phyloP scores from a whole-genome alignment of 2,329 filamentous ascomycete genomes.

The Emmonsiellopsis sp. region DNA sequence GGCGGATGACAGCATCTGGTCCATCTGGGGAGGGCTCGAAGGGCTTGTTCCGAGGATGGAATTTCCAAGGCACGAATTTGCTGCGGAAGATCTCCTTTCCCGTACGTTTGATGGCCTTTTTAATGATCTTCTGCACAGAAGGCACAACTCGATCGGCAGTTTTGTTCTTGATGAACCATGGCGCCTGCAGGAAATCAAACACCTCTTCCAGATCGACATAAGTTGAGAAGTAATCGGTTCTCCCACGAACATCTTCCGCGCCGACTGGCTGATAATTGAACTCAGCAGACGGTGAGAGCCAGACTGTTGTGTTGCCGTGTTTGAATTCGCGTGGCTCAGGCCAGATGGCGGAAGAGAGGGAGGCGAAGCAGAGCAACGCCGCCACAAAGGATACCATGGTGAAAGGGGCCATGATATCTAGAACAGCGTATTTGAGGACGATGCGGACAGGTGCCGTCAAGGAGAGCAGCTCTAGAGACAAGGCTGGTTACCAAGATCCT shows the following conservation, averaged over 20 bases:
- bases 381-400: not conserved
- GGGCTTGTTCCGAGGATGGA: constrained; percentile 15
- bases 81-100: constrained; percentile 11
- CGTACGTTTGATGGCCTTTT: constrained; percentile 13
- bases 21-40: constrained; percentile 14
- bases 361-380: not conserved
- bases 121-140: constrained; percentile 13
- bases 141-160: not conserved
- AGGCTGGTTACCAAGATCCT: too few species aligned
- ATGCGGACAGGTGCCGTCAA: too few species aligned
- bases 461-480: too few species aligned
- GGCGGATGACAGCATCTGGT: constrained; percentile 9
- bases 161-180: not conserved
- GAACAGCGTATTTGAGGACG: too few species aligned
- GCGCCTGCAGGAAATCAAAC: not conserved
- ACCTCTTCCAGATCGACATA: not conserved
- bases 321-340: constrained; percentile 9
- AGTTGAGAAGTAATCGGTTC: not conserved
- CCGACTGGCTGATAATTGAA: constrained; percentile 5
- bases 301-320: constrained; percentile 8
- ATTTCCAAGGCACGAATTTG: constrained; percentile 23
- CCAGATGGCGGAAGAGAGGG: constrained; percentile 7
- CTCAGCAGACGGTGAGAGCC: constrained; percentile 7
- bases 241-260: not conserved
- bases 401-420: not conserved